These are phyloP conservation scores for Pueraria montana DNA, from an alignment of 306 rosid genomes.

Conservation along the genomic window DNA sequence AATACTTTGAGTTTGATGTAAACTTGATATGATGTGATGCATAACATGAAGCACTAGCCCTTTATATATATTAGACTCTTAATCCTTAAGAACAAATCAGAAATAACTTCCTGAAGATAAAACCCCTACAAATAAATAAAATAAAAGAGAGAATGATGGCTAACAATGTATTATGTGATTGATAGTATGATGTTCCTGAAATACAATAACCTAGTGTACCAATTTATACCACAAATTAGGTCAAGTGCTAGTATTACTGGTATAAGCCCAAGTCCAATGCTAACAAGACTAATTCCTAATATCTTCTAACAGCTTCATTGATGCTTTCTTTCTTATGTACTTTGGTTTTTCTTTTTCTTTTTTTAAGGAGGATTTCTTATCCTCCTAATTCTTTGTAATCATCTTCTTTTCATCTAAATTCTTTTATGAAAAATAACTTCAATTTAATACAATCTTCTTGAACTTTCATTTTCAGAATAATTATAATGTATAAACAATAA, in stretches of 20 bases:
- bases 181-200: background rate
- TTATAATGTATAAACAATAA: conserved; percentile 5
- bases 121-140: background rate
- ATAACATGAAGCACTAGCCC: background rate
- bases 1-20: background rate
- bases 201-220: background rate
- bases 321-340: background rate
- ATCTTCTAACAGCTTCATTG: background rate
- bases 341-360: background rate
- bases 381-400: background rate
- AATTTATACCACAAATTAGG: conserved; percentile 5
- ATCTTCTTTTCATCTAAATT: background rate
- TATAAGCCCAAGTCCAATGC: background rate
- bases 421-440: background rate
- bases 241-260: conserved; percentile 1
- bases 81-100: background rate
- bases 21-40: background rate
- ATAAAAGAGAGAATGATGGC: background rate
- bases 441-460: background rate
- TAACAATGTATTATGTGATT: background rate
- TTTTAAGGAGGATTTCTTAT: conserved; percentile 11
- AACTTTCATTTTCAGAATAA: conserved; percentile 8
- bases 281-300: conserved; percentile 13
- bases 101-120: no score
- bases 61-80: background rate